Percentiles rank a stretch among this genome's conserved stretches.
These are phyloP conservation scores for Oryza nivara DNA, from an alignment of 176 grass and related monocot species.

Conservation along the genomic window DNA sequence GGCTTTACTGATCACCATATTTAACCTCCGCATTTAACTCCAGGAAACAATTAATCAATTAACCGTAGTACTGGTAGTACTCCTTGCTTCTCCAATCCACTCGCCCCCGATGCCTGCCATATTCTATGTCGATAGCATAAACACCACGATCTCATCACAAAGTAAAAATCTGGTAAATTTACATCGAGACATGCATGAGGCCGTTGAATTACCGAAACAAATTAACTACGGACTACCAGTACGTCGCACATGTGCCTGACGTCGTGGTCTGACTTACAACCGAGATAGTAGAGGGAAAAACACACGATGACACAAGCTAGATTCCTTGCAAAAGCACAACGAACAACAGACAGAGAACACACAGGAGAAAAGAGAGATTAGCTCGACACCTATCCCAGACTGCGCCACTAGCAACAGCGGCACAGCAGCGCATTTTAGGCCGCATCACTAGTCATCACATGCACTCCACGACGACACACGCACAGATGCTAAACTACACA, in stretches of 20 bases:
- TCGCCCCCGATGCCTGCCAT: not conserved
- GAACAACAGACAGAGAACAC: not conserved
- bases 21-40: slow-evolving; percentile 21
- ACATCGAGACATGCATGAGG: not conserved
- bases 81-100: not conserved
- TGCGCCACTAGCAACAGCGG: not conserved
- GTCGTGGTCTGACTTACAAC: slow-evolving; percentile 6
- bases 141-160: not conserved
- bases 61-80: not conserved
- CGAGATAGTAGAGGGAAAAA: not conserved
- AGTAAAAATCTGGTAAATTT: not conserved
- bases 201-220: not conserved
- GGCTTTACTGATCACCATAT: not conserved
- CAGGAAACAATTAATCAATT: not conserved
- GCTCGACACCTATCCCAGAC: slow-evolving; percentile 38
- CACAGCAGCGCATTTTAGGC: slow-evolving; percentile 31
- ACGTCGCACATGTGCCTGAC: slow-evolving; percentile 29
- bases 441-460: slow-evolving; percentile 30
- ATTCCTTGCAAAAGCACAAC: slow-evolving; percentile 23
- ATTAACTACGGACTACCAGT: not conserved
- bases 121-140: not conserved
- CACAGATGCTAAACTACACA: slow-evolving; percentile 23
- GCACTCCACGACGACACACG: slow-evolving; percentile 13
- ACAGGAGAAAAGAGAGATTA: not conserved
- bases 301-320: slow-evolving; percentile 16